These are phyloP conservation scores for Termitomyces sp. DNA, from an alignment of 768 basidiomycete genomes.

Conservation along the genomic window DNA sequence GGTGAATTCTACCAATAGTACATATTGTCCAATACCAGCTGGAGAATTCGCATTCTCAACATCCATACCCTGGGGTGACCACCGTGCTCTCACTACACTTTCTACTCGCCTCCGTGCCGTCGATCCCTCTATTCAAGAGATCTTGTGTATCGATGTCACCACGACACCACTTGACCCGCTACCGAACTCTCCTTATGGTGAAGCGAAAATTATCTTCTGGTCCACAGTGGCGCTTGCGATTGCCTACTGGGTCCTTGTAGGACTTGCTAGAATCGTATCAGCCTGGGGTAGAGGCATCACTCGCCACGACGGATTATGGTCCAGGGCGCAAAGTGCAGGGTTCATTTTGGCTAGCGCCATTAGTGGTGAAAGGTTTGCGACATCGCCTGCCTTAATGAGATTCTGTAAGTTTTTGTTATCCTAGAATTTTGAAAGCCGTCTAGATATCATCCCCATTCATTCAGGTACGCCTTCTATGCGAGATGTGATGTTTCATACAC, in stretches of 20 bases:
- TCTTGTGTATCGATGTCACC: slow-evolving; percentile 74
- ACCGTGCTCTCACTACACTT: slow-evolving; percentile 77
- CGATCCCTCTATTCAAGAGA: slow-evolving; percentile 76
- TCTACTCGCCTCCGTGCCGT: slow-evolving; percentile 82
- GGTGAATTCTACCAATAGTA: slow-evolving; percentile 27
- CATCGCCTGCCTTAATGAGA: slow-evolving; percentile 79
- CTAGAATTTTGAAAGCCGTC: background rate
- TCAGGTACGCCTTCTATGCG: slow-evolving; percentile 87
- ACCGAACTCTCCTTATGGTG: slow-evolving; percentile 57
- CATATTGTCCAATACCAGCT: slow-evolving; percentile 72
- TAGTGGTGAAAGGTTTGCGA: slow-evolving; percentile 84
- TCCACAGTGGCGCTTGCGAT: slow-evolving; percentile 65
- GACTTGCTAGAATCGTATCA: slow-evolving; percentile 73
- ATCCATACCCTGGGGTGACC: slow-evolving; percentile 56
- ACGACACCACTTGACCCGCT: slow-evolving; percentile 72
- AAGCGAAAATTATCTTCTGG: slow-evolving; percentile 67
- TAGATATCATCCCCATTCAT: slow-evolving; percentile 23
- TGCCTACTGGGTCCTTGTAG: slow-evolving; percentile 78
- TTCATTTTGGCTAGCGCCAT: slow-evolving; percentile 90
- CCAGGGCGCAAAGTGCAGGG: slow-evolving; percentile 74
- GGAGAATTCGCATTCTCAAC: slow-evolving; percentile 83
- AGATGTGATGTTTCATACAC: slow-evolving; percentile 90
- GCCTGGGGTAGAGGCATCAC: slow-evolving; percentile 77
- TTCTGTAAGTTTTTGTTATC: slow-evolving; percentile 57
- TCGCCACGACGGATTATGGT: slow-evolving; percentile 59